Conservation (phyloP, 2,329 filamentous ascomycete genomes). For the Seiridium cupressi region DNA sequence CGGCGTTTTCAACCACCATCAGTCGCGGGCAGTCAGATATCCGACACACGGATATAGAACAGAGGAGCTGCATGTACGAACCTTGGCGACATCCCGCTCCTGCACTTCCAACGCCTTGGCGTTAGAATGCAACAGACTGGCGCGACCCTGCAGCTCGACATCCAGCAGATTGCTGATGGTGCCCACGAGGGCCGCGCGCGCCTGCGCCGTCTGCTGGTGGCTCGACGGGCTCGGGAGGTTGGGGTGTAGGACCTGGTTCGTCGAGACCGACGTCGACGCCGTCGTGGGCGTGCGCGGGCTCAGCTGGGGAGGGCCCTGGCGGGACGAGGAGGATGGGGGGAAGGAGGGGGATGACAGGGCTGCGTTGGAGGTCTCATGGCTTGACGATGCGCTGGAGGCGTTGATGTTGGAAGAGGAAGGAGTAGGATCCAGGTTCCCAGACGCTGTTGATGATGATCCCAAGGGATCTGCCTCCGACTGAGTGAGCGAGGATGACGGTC, state of each 20-base stretch:
- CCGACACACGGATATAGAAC: neutral
- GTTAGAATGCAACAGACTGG: slow-evolving; percentile 68
- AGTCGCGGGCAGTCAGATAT: too few relatives aligned
- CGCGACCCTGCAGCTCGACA: slow-evolving; percentile 65
- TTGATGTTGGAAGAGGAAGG: too few relatives aligned
- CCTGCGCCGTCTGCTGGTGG: slow-evolving; percentile 51
- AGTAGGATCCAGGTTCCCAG: too few relatives aligned
- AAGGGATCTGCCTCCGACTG: too few relatives aligned
- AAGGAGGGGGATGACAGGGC: neutral
- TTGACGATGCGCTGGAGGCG: too few relatives aligned
- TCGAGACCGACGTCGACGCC: slow-evolving; percentile 8
- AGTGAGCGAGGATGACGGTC: too few relatives aligned
- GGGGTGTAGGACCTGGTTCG: slow-evolving; percentile 18
- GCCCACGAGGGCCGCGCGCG: slow-evolving; percentile 58
- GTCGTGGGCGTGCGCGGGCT: slow-evolving; percentile 5
- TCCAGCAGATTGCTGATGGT: slow-evolving; percentile 70
- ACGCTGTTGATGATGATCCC: too few relatives aligned
- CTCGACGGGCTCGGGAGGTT: slow-evolving; percentile 40
- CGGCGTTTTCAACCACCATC: too few relatives aligned
- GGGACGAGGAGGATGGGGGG: neutral
- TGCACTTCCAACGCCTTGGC: slow-evolving; percentile 63
- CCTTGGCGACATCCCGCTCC: slow-evolving; percentile 59
- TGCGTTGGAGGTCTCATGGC: neutral
- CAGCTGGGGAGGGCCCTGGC: neutral
- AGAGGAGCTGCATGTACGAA: neutral